Evolutionary conservation across 257 asterid genomes (phyloP).

Genomic region (Leonotis leonurus): DNA sequence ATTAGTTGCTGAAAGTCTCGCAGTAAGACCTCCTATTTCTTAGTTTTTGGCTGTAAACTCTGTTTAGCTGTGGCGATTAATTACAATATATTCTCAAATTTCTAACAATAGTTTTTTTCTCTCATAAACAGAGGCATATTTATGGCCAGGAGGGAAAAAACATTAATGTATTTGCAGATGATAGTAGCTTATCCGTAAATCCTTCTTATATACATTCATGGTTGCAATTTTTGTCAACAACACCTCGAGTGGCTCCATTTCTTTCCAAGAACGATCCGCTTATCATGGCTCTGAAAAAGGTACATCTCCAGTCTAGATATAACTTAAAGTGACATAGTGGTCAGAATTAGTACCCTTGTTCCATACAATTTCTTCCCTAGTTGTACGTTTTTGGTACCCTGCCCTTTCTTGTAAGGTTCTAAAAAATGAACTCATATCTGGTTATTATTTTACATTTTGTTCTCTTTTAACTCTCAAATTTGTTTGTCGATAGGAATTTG

Average conservation of each 20-base stretch:
- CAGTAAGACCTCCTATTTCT: conserved; percentile 47
- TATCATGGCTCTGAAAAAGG: conserved; percentile 77
- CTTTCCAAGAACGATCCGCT: conserved; percentile 67
- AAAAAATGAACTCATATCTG: not conserved
- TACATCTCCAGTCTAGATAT: conserved; percentile 16
- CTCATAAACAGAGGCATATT: conserved; percentile 58
- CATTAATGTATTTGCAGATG: conserved; percentile 65
- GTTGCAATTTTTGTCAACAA: conserved; percentile 71
- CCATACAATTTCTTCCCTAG: not conserved
- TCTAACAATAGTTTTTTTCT: conserved; percentile 12
- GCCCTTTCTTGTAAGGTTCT: not conserved
- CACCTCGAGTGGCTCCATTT: conserved; percentile 85
- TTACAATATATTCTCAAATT: not conserved
- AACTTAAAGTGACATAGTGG: no score
- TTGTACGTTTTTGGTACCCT: conserved; percentile 2
- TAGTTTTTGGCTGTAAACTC: not conserved
- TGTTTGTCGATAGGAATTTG: conserved; percentile 50
- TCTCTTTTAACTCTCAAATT: not conserved
- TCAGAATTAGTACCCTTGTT: not conserved
- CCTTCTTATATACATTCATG: conserved; percentile 77
- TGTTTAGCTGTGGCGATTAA: not conserved
- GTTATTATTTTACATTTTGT: not conserved
- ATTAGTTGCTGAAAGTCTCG: conserved; percentile 90
- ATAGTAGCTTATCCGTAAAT: conserved; percentile 74
- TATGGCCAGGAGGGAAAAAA: conserved; percentile 60